These are phyloP conservation scores for Pistacia atlantica DNA, from an alignment of 345 rosid species.

Conservation along the genomic window DNA sequence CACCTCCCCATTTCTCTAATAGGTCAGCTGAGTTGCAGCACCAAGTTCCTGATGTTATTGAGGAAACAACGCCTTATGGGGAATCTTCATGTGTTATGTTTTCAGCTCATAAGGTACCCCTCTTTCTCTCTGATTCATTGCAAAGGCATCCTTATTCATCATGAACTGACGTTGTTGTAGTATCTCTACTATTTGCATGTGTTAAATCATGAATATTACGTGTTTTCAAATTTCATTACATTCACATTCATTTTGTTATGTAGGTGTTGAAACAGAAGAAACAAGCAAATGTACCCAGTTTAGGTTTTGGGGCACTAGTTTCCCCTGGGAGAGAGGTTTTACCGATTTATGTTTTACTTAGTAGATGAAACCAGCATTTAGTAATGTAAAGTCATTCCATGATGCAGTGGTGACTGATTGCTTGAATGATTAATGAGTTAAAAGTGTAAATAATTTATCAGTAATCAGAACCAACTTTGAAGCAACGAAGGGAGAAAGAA, in stretches of 20 bases:
- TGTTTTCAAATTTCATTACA: not conserved
- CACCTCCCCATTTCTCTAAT: conserved; percentile 73
- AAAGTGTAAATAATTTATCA: conserved; percentile 21
- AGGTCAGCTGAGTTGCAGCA: conserved; percentile 57
- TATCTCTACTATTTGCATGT: not conserved
- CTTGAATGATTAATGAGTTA: conserved; percentile 14
- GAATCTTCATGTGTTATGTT: conserved; percentile 71
- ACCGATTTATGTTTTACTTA: conserved; percentile 9
- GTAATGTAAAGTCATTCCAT: conserved; percentile 15
- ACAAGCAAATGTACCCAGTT: conserved; percentile 81
- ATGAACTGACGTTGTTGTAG: not conserved
- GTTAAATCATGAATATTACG: not conserved
- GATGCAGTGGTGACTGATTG: conserved; percentile 17
- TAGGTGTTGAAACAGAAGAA: conserved; percentile 91
- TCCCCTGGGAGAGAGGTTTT: conserved; percentile 71
- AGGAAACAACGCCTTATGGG: conserved; percentile 41
- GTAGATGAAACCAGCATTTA: not conserved
- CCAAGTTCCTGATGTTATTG: conserved; percentile 55
- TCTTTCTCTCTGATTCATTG: conserved; percentile 7
- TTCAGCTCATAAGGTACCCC: conserved; percentile 76
- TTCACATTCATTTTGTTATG: not conserved
- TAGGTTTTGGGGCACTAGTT: conserved; percentile 93
- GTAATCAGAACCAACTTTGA: too few species aligned
- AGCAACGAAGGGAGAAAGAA: too few species aligned
- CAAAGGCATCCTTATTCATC: not conserved